phyloP scores from a whole-genome alignment of 2,329 filamentous ascomycete species.

The Dactylellina cionopaga region DNA sequence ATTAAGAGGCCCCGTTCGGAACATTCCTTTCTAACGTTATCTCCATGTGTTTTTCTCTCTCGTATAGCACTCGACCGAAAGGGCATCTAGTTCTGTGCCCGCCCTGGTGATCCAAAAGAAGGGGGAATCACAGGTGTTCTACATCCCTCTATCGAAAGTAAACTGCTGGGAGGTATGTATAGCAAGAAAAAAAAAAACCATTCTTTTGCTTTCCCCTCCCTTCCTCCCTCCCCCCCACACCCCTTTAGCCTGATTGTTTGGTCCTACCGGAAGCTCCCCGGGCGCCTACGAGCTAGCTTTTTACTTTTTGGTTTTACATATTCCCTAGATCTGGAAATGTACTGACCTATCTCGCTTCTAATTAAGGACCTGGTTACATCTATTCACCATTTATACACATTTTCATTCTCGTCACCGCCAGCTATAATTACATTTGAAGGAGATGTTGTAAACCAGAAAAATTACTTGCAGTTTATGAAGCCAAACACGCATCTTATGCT shows the following conservation, averaged over 20 bases:
- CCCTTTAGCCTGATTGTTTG: slow-evolving; percentile 36
- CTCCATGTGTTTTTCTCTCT: slow-evolving; percentile 3
- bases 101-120: slow-evolving; percentile 54
- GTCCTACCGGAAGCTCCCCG: slow-evolving; percentile 47
- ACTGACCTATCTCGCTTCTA: slow-evolving; percentile 29
- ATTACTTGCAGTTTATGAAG: slow-evolving; percentile 52
- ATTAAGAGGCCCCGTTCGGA: slow-evolving; percentile 6
- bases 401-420: slow-evolving; percentile 52
- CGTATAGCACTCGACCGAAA: slow-evolving; percentile 41
- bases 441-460: slow-evolving; percentile 53
- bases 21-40: slow-evolving; percentile 1
- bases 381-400: slow-evolving; percentile 51
- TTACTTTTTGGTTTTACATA: too few species aligned
- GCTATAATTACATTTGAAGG: slow-evolving; percentile 56
- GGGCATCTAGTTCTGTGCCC: slow-evolving; percentile 27
- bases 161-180: slow-evolving; percentile 54
- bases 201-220: too few species aligned
- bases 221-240: slow-evolving; percentile 4
- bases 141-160: slow-evolving; percentile 52
- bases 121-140: slow-evolving; percentile 51
- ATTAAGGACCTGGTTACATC: slow-evolving; percentile 52
- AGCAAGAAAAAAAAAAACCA: too few species aligned
- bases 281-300: slow-evolving; percentile 39
- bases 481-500: slow-evolving; percentile 54
- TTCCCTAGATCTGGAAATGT: slow-evolving; percentile 40